A percentile compares a stretch with the other conserved stretches of the same genome.
These are phyloP conservation scores for Malus fusca DNA, from an alignment of 306 rosid genomes.

Conservation along the genomic window DNA sequence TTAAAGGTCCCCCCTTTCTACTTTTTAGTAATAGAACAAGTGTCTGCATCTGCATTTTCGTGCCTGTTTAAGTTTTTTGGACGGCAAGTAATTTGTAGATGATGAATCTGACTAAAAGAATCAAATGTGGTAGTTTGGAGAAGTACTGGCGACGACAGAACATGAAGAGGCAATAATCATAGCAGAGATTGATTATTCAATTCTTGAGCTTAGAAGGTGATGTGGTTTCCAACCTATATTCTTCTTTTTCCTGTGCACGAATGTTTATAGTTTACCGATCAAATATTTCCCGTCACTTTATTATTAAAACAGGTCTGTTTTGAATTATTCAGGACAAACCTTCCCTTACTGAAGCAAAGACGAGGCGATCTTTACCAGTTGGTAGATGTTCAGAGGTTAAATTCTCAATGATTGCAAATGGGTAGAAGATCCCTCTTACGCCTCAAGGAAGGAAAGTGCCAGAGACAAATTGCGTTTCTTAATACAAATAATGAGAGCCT, in stretches of 20 bases:
- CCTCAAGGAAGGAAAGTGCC: neutral
- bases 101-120: slow-evolving; percentile 11
- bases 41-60: neutral
- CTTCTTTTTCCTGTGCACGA: slow-evolving; percentile 4
- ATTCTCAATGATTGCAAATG: slow-evolving; percentile 33
- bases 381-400: slow-evolving; percentile 75
- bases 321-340: slow-evolving; percentile 55
- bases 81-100: neutral
- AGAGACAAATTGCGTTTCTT: neutral
- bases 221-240: neutral
- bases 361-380: slow-evolving; percentile 97
- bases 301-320: slow-evolving; percentile 1
- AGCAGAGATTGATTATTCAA: slow-evolving; percentile 73
- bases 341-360: slow-evolving; percentile 74
- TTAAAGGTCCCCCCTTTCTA: neutral
- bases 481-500: neutral
- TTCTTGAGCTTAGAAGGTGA: slow-evolving; percentile 69
- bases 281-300: neutral
- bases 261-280: neutral
- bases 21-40: neutral
- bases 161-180: slow-evolving; percentile 84
- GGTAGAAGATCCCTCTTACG: neutral
- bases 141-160: slow-evolving; percentile 85
- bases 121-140: slow-evolving; percentile 61
- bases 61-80: neutral